A percentile compares a stretch with the other conserved stretches of the same genome.
Evolutionary conservation across 805 yeast species (phyloP).

Genomic region (Pichia insulana): DNA sequence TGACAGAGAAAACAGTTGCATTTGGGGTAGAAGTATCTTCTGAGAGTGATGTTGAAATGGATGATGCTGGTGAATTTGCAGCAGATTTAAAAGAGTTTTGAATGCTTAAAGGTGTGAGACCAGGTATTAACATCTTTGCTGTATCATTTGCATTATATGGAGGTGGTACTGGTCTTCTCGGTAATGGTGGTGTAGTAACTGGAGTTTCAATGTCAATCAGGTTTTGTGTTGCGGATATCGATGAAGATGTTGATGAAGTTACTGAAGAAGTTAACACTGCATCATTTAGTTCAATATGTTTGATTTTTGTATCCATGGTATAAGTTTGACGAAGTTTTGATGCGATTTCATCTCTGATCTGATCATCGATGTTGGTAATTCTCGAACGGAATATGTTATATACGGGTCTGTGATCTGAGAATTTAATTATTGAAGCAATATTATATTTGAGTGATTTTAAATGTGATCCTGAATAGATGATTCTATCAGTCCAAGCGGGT

Average conservation of each 20-base stretch:
- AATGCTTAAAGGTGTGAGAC: slow-evolving; percentile 15
- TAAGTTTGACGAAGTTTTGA: slow-evolving; percentile 52
- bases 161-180: slow-evolving; percentile 19
- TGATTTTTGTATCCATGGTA: slow-evolving; percentile 26
- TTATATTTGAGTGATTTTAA: slow-evolving; percentile 62
- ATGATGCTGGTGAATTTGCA: not conserved
- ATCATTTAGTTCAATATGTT: slow-evolving; percentile 26
- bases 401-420: slow-evolving; percentile 92
- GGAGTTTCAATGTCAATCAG: slow-evolving; percentile 19
- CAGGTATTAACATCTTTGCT: slow-evolving; percentile 18
- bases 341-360: slow-evolving; percentile 43
- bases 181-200: slow-evolving; percentile 13
- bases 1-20: slow-evolving; percentile 12
- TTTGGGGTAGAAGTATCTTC: not conserved
- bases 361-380: slow-evolving; percentile 64
- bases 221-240: slow-evolving; percentile 5
- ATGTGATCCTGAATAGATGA: slow-evolving; percentile 52
- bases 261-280: slow-evolving; percentile 14
- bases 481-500: slow-evolving; percentile 96
- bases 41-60: not conserved
- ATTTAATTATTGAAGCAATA: slow-evolving; percentile 45
- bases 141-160: slow-evolving; percentile 16
- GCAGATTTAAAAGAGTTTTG: slow-evolving; percentile 8
- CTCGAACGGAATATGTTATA: slow-evolving; percentile 64
- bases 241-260: slow-evolving; percentile 13